These are phyloP conservation scores for Boletus insuetus DNA, from an alignment of 768 basidiomycete genomes.

Conservation along the genomic window DNA sequence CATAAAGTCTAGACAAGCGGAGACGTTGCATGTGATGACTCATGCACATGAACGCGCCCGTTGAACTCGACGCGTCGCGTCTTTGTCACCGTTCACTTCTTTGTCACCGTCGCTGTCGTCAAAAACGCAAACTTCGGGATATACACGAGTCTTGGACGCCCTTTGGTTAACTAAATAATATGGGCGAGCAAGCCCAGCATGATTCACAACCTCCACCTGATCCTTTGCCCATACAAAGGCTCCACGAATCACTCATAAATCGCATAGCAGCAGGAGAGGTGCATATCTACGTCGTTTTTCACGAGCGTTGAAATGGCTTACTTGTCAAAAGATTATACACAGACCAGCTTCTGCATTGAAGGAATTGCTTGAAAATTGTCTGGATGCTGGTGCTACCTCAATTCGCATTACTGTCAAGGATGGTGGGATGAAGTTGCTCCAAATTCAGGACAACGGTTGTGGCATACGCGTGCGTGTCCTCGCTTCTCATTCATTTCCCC, in stretches of 20 bases:
- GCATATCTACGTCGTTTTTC: not conserved
- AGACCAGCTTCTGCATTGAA: conserved; percentile 94
- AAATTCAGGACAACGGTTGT: conserved; percentile 96
- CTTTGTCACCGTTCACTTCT: too few relatives aligned
- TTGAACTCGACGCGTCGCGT: too few relatives aligned
- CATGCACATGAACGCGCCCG: too few relatives aligned
- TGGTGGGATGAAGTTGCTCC: conserved; percentile 90
- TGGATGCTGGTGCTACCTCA: conserved; percentile 89
- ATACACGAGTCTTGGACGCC: too few relatives aligned
- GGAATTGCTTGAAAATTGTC: conserved; percentile 89
- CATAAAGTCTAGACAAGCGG: too few relatives aligned
- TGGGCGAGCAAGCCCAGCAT: conserved; percentile 10
- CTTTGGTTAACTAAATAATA: not conserved
- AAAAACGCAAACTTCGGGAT: too few relatives aligned
- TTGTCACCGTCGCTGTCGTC: not conserved
- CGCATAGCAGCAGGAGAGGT: conserved; percentile 85
- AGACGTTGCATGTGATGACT: not conserved
- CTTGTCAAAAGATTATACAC: conserved; percentile 67
- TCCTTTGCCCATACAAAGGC: conserved; percentile 67
- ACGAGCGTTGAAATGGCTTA: not conserved
- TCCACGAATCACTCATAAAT: conserved; percentile 84
- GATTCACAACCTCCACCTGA: conserved; percentile 30
- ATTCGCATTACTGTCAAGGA: conserved; percentile 91
- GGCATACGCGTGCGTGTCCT: conserved; percentile 75
- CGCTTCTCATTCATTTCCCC: not conserved